Evolutionary conservation across 2,329 filamentous ascomycete genomes (phyloP).

Genomic region (Ceratocystis colombiana): DNA sequence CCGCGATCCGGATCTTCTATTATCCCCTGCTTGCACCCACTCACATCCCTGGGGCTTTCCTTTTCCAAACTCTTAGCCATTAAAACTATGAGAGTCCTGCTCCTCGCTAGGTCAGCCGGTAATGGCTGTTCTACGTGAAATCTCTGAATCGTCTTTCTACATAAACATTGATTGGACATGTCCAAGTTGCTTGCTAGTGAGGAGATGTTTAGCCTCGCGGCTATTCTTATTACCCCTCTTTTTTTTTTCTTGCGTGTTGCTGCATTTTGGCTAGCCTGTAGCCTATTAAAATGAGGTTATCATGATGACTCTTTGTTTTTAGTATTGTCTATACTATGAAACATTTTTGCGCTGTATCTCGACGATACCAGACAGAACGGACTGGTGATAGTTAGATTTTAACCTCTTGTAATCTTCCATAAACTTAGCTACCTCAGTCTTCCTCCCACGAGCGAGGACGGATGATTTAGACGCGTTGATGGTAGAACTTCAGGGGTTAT

Average conservation of each 20-base stretch:
- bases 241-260: constrained; percentile 5
- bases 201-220: constrained; percentile 22
- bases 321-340: not conserved
- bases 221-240: constrained; percentile 22
- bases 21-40: not conserved
- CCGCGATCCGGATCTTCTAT: not conserved
- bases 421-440: not conserved
- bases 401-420: not conserved
- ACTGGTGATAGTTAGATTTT: not conserved
- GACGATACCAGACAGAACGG: too few relatives aligned
- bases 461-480: constrained; percentile 8
- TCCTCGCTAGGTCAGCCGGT: not conserved
- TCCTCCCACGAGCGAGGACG: not conserved
- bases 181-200: constrained; percentile 18
- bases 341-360: constrained; percentile 5
- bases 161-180: constrained; percentile 15
- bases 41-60: not conserved
- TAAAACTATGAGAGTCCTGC: not conserved
- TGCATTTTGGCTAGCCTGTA: constrained; percentile 4
- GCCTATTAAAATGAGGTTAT: not conserved
- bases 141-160: not conserved
- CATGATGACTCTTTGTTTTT: not conserved
- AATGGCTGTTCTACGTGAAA: not conserved
- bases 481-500: constrained; percentile 20
- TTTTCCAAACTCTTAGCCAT: not conserved